Base-by-base conservation (phyloP, 352 stramenopile genomes). In the Globisporangium nagaii region DNA sequence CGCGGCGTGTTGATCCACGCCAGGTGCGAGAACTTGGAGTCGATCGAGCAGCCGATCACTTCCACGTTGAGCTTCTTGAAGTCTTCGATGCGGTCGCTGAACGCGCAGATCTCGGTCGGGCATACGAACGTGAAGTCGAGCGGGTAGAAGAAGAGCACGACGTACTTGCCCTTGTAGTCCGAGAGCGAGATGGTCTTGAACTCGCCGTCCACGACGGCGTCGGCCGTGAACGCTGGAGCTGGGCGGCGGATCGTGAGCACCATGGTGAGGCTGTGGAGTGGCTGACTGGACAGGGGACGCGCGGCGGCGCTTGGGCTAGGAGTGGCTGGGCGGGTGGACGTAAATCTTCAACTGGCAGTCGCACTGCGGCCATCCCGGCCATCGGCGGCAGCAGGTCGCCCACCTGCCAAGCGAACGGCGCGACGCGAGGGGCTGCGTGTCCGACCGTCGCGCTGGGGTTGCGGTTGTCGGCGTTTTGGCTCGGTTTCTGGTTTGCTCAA, bases 101-200 rank as follows among this genome's bases (percentile, higher is more conserved):
- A 97, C 30, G 84, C 82, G 58, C 80, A 88, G 70, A 96, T 96
- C 71, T 97, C 89, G 31, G 89, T 97, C 39, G 86, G 86, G 63
- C 84, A 95, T 56, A 96, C 89, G 55, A 96, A 97, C 28, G 88
- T 96, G 64, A 95, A 96, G 70, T 96, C 88, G 56, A 94, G 69
- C 46, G 89, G 88, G 71, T 95, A 96, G 66, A 96, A 97, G 82
- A 96, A 95, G 19, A 97, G 79, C 51, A 96, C 86, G 30, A 96
- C 74, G 58, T 90, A 97, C 63, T 97, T 86, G 55, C 87, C 87
- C 44, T 79, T 80, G 75, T 93, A 97, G 59, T 97, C 82, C 15
- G 67, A 70, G 10, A 96, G 70, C 56, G 70, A 90, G 31, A 97
- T 53, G 32, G 69, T 79, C 71, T 86, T 86, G 68, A 96, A 95